Evolutionary conservation across 768 basidiomycete species (phyloP).

Genomic region (Tricholoma sp.): DNA sequence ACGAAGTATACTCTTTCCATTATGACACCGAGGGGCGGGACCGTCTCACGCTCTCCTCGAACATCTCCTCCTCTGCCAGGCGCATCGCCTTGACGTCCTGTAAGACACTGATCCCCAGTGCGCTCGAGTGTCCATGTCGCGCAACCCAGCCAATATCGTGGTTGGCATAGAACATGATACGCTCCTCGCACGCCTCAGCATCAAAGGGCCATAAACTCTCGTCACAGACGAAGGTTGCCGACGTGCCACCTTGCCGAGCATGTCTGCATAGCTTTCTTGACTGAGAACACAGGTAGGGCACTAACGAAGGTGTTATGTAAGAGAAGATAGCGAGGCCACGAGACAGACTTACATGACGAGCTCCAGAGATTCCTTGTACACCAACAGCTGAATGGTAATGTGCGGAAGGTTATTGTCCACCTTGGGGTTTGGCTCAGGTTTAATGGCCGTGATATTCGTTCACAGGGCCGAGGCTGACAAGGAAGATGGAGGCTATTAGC

Average conservation of each 20-base stretch:
- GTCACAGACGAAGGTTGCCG: slow-evolving; percentile 77
- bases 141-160: slow-evolving; percentile 76
- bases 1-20: slow-evolving; percentile 70
- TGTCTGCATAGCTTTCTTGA: too few species aligned
- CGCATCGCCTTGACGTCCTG: slow-evolving; percentile 73
- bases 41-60: slow-evolving; percentile 45
- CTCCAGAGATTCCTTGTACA: too few species aligned
- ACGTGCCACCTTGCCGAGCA: slow-evolving; percentile 73
- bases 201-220: slow-evolving; percentile 72
- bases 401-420: slow-evolving; percentile 70
- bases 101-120: slow-evolving; percentile 40
- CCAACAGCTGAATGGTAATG: slow-evolving; percentile 78
- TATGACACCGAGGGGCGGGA: slow-evolving; percentile 71
- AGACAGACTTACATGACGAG: slow-evolving; percentile 66
- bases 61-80: slow-evolving; percentile 69
- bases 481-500: slow-evolving; percentile 13
- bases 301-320: slow-evolving; percentile 27
- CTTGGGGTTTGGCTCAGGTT: slow-evolving; percentile 59
- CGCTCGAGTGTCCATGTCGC: slow-evolving; percentile 65
- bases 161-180: slow-evolving; percentile 74
- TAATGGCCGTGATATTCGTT: slow-evolving; percentile 73
- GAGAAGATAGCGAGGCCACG: background rate
- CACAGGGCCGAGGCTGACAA: too few species aligned
- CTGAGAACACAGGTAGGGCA: slow-evolving; percentile 66
- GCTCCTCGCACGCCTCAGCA: slow-evolving; percentile 55